phyloP scores from a whole-genome alignment of 441 rosid species.

The Cnidoscolus chayamansa region DNA sequence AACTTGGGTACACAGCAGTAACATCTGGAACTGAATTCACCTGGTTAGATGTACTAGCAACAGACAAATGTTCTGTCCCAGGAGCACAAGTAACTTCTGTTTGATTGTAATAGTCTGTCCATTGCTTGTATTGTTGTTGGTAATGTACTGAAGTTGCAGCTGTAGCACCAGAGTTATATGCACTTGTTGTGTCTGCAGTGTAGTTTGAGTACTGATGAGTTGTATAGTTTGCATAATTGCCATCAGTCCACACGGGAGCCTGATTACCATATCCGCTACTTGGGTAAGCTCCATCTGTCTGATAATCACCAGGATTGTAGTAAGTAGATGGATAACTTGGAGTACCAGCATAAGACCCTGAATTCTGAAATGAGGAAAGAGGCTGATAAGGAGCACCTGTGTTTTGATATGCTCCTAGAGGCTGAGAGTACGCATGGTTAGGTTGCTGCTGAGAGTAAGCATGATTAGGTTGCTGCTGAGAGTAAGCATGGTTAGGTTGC shows the following conservation, averaged over 20 bases:
- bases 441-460: constrained; percentile 52
- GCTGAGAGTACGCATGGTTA: constrained; percentile 72
- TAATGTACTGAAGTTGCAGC: constrained; percentile 55
- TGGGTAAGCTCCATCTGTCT: constrained; percentile 94
- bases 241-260: constrained; percentile 57
- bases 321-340: constrained; percentile 95
- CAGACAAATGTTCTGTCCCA: constrained; percentile 79
- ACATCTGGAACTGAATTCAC: constrained; percentile 55
- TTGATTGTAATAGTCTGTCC: constrained; percentile 83
- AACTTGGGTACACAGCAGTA: constrained; percentile 48
- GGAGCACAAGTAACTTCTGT: constrained; percentile 98
- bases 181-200: constrained; percentile 46
- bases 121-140: constrained; percentile 80
- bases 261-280: constrained; percentile 70
- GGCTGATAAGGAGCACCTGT: constrained; percentile 98
- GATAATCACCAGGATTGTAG: constrained; percentile 99
- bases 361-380: constrained; percentile 82
- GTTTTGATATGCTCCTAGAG: constrained; percentile 91
- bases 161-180: constrained; percentile 53
- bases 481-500: constrained; percentile 62
- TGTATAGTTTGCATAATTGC: constrained; percentile 61
- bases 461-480: constrained; percentile 40
- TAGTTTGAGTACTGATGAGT: constrained; percentile 69
- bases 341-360: constrained; percentile 99
- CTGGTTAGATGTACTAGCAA: constrained; percentile 49